Conservation (phyloP, 257 asterid genomes). For the Osmanthus fragrans region DNA sequence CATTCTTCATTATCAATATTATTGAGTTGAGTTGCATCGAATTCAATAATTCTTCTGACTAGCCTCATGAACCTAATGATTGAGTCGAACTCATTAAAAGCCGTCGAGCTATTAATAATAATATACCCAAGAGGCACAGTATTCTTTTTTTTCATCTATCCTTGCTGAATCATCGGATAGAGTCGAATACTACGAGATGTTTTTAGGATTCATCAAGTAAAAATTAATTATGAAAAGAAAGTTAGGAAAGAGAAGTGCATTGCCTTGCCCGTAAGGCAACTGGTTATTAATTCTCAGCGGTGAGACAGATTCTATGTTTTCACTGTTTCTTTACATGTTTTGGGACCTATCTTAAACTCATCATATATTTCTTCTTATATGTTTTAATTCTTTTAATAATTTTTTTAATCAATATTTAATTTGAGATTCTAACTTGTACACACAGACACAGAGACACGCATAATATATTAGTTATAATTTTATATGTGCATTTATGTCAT, state of each 20-base stretch:
- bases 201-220: neutral
- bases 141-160: no score
- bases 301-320: slow-evolving; percentile 1
- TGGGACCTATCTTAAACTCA: neutral
- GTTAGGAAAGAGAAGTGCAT: neutral
- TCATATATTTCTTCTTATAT: neutral
- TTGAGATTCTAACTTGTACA: no score
- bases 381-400: neutral
- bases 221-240: slow-evolving; percentile 6
- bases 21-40: neutral
- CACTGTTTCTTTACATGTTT: no score
- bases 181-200: neutral
- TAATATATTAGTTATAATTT: no score
- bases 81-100: no score
- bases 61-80: neutral
- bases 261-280: slow-evolving; percentile 31
- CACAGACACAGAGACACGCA: no score
- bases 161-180: neutral
- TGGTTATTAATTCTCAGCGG: slow-evolving; percentile 26
- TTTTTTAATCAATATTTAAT: no score
- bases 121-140: neutral
- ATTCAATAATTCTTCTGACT: neutral
- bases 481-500: no score
- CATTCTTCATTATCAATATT: neutral
- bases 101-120: neutral